Percentiles rank a stretch among this genome's conserved stretches.
These are phyloP conservation scores for Aspergillus sparsus DNA, from an alignment of 495 filamentous ascomycete species.

Conservation along the genomic window DNA sequence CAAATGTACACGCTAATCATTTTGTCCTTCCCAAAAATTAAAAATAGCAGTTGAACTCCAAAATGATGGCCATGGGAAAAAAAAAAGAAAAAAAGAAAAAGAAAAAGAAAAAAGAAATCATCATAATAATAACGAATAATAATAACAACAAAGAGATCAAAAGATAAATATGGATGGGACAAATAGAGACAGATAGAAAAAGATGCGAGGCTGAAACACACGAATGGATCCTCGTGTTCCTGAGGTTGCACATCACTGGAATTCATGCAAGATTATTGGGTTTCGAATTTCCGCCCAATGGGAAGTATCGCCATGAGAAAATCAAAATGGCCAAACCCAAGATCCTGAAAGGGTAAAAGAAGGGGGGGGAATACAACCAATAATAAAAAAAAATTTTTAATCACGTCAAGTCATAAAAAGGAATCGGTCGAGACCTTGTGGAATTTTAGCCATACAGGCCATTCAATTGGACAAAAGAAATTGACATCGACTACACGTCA, in stretches of 20 bases:
- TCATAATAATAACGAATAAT: conserved; percentile 2
- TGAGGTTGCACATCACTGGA: conserved; percentile 18
- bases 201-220: conserved; percentile 20
- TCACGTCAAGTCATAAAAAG: conserved; percentile 7
- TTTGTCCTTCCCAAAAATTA: conserved; percentile 12
- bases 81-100: conserved; percentile 2
- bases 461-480: conserved; percentile 10
- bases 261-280: conserved; percentile 20
- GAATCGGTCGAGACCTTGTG: conserved; percentile 10
- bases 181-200: conserved; percentile 10
- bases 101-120: conserved; percentile 6
- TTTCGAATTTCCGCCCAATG: conserved; percentile 7
- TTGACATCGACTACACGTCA: conserved; percentile 13
- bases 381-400: background rate
- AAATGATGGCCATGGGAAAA: background rate
- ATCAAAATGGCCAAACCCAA: conserved; percentile 5
- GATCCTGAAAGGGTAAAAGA: conserved; percentile 4
- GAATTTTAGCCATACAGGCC: background rate
- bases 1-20: conserved; percentile 18
- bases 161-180: conserved; percentile 4
- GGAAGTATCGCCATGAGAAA: background rate
- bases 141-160: background rate
- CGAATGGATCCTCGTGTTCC: conserved; percentile 20
- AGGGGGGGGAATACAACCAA: conserved; percentile 8
- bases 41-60: conserved; percentile 5